These are phyloP conservation scores for Fusarium chlamydosporum DNA, from an alignment of 2,329 filamentous ascomycete genomes.

Conservation along the genomic window DNA sequence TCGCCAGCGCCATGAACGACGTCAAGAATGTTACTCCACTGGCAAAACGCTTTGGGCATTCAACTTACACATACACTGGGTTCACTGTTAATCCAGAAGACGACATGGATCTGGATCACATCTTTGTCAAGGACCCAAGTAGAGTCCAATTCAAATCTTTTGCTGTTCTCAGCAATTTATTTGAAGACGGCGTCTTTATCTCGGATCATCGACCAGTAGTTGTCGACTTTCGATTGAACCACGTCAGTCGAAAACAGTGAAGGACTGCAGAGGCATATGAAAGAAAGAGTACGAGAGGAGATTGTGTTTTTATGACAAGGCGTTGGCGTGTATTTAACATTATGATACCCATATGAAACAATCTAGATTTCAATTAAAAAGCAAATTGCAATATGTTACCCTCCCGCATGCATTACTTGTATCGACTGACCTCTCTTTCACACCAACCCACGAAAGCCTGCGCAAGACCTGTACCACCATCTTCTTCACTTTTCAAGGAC, in stretches of 20 bases:
- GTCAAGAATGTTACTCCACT: conserved; percentile 45
- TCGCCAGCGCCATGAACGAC: conserved; percentile 50
- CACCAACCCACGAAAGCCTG: conserved; percentile 33
- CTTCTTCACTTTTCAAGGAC: conserved; percentile 20
- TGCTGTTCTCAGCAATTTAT: conserved; percentile 48
- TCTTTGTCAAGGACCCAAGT: conserved; percentile 52
- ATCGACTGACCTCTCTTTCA: conserved; percentile 26
- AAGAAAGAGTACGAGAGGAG: background rate
- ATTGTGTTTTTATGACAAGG: conserved; percentile 11
- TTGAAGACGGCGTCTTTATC: conserved; percentile 51
- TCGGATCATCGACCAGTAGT: conserved; percentile 55
- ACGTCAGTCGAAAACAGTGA: conserved; percentile 29
- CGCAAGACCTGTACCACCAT: conserved; percentile 25
- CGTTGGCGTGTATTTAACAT: conserved; percentile 21
- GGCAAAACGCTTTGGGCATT: conserved; percentile 46
- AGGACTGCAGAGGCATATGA: background rate
- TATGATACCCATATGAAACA: conserved; percentile 31
- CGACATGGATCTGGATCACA: conserved; percentile 50
- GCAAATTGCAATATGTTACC: background rate
- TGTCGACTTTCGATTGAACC: conserved; percentile 44
- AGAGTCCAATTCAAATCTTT: conserved; percentile 47
- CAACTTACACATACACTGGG: conserved; percentile 51
- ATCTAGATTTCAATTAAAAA: conserved; percentile 17
- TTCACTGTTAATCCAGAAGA: conserved; percentile 45
- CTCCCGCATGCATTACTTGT: background rate